Evolutionary conservation across 371 early-diverging fungal genomes (phyloP), one percentile per base, ranked within the genome.

Genomic region (Mortierella sp.): DNA sequence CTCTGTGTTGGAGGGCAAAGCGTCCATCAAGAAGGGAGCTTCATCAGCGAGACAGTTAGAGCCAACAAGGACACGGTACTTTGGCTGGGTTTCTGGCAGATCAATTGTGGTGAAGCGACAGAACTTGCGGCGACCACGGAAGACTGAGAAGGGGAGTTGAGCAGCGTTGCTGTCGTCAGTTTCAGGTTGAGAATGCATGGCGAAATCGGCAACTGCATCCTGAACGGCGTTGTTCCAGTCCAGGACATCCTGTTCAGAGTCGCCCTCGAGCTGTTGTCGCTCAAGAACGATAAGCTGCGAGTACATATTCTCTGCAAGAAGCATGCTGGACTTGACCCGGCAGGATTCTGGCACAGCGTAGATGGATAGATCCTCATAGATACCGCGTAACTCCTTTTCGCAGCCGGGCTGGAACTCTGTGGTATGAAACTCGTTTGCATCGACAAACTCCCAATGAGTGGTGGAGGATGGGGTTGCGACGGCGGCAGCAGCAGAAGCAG

Each of bases 341-440:
- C 81, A 81, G 6, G 72, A 37, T 1, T 64, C 73, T 32, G 81
- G 76, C 10, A 66, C 68, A 14, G 81, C 72, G 26, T 75, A 81
- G 70, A 81, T 81, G 60, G 66, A 66, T 43, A 81, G 67, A 49
- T 81, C 73, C 39, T 75, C 81, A 59, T 81, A 81, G 70, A 72
- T 51, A 24, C 81, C 81, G 8, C 81, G 72, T 51, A 81, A 70
- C 57, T 81, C 70, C 57, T 70, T 72, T 8, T 47, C 64, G 30
- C 81, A 81, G 35, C 59, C 70, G 20, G 57, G 35, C 37, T 72
- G 72, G 49, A 70, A 65, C 43, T 72, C 76, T 30, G 16, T 5
- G 32, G 75, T 79, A 32, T 60, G 74, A n/a, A 70, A 74, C 30
- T 52, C 37, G 16, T 61, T 70, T 14, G 59, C 61, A 37, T 80